A percentile compares a stretch with the other conserved stretches of the same genome.
These are phyloP conservation scores for Elymus sibiricus DNA, from an alignment of 176 grass and related monocot genomes.

Conservation along the genomic window DNA sequence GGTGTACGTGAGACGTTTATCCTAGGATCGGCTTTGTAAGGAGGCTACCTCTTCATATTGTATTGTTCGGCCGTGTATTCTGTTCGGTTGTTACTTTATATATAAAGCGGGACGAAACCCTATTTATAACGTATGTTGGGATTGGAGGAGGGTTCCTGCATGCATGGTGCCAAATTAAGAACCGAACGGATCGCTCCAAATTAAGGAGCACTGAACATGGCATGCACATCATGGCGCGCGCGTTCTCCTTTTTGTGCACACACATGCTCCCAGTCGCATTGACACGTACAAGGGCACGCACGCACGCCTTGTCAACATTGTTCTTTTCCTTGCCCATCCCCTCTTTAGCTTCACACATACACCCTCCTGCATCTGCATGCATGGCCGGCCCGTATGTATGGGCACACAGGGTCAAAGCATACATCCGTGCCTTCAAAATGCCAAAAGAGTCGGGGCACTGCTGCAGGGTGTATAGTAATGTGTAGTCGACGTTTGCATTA, in stretches of 20 bases:
- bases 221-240: background rate
- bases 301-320: background rate
- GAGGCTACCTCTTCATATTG: too few species aligned
- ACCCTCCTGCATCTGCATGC: background rate
- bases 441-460: background rate
- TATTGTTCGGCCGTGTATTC: too few species aligned
- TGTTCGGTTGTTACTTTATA: too few species aligned
- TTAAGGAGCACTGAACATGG: background rate
- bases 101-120: too few species aligned
- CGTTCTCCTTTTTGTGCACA: background rate
- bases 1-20: too few species aligned
- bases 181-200: too few species aligned
- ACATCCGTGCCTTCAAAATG: background rate
- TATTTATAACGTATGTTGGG: too few species aligned
- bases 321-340: background rate
- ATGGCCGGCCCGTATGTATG: background rate
- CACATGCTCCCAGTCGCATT: background rate
- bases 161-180: too few species aligned
- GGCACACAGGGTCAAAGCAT: constrained; percentile 14
- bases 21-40: too few species aligned
- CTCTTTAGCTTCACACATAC: background rate
- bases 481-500: background rate
- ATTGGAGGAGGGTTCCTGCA: too few species aligned
- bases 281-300: constrained; percentile 2
- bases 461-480: background rate